These are phyloP conservation scores for Cordyceps cicadae DNA, from an alignment of 2,329 filamentous ascomycete genomes.

Conservation along the genomic window DNA sequence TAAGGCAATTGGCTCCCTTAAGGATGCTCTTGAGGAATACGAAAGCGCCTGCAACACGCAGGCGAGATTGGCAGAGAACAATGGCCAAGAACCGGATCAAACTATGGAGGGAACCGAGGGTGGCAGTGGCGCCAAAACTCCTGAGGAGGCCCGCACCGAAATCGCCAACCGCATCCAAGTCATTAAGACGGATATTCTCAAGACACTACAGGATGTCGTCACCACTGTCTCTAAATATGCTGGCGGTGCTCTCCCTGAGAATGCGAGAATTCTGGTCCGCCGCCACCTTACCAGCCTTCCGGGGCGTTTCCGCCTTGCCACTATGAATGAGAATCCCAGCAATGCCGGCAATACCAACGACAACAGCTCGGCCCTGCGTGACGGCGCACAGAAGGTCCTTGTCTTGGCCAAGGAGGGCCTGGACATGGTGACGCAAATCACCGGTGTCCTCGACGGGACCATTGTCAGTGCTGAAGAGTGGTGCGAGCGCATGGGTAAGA, in stretches of 20 bases:
- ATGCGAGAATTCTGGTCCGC: conserved; percentile 74
- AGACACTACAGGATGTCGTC: conserved; percentile 72
- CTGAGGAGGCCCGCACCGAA: conserved; percentile 29
- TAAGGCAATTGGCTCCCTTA: conserved; percentile 65
- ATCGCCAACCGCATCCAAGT: conserved; percentile 57
- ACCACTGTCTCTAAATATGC: conserved; percentile 82
- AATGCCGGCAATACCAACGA: conserved; percentile 25
- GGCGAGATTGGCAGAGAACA: conserved; percentile 15
- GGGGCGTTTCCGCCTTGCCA: conserved; percentile 70
- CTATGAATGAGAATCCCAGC: conserved; percentile 31
- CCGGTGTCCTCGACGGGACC: conserved; percentile 77
- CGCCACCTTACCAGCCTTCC: conserved; percentile 78
- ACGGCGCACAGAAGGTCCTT: conserved; percentile 67
- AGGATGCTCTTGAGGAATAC: conserved; percentile 70
- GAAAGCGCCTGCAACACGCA: conserved; percentile 39
- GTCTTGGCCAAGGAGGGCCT: conserved; percentile 83
- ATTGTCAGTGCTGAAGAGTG: conserved; percentile 86
- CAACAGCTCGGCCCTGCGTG: conserved; percentile 30
- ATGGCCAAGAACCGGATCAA: conserved; percentile 18
- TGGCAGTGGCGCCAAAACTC: conserved; percentile 15
- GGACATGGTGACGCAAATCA: conserved; percentile 91
- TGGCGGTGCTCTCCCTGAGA: conserved; percentile 83
- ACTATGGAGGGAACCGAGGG: conserved; percentile 16
- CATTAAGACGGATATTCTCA: conserved; percentile 63
- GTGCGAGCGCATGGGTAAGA: conserved; percentile 66